Percentiles rank a stretch among this genome's conserved stretches.
Evolutionary conservation across 164 flowering plant species (phyloP).

Genomic region (Macadamia tetraphylla): DNA sequence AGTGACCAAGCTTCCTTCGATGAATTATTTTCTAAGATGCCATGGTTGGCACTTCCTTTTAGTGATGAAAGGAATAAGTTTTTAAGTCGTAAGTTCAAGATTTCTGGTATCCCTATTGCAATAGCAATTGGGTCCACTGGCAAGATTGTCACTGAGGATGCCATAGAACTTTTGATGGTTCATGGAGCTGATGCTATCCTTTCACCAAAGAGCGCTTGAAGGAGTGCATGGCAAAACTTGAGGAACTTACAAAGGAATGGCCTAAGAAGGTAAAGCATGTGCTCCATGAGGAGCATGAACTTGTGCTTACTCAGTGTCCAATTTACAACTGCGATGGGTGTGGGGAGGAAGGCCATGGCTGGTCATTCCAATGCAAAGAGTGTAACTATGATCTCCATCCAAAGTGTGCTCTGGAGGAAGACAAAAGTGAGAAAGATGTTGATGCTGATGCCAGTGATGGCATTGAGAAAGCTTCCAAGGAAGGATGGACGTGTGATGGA

Average conservation of each 20-base stretch:
- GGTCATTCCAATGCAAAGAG: no score
- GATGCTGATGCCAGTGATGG: no score
- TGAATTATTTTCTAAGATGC: slow-evolving; percentile 54
- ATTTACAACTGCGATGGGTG: no score
- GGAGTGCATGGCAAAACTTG: slow-evolving; percentile 34
- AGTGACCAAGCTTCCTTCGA: slow-evolving; percentile 46
- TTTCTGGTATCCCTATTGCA: slow-evolving; percentile 47
- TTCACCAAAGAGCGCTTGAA: slow-evolving; percentile 53
- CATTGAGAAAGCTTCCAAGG: no score
- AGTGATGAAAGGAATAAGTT: slow-evolving; percentile 42
- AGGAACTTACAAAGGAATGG: slow-evolving; percentile 61
- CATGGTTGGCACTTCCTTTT: slow-evolving; percentile 74
- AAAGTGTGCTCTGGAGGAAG: not conserved
- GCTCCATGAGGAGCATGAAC: no score
- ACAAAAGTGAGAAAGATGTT: no score
- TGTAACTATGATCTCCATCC: no score
- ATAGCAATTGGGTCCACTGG: slow-evolving; percentile 68
- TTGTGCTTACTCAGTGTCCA: no score
- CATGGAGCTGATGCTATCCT: slow-evolving; percentile 73
- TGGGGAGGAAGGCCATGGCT: no score
- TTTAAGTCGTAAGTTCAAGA: slow-evolving; percentile 42
- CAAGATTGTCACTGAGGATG: slow-evolving; percentile 43
- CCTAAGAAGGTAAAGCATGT: not conserved
- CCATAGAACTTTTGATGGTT: slow-evolving; percentile 26
- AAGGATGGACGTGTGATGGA: slow-evolving; percentile 49